Evolutionary conservation across 164 flowering plant genomes (phyloP).

Genomic region (Macadamia integrifolia): DNA sequence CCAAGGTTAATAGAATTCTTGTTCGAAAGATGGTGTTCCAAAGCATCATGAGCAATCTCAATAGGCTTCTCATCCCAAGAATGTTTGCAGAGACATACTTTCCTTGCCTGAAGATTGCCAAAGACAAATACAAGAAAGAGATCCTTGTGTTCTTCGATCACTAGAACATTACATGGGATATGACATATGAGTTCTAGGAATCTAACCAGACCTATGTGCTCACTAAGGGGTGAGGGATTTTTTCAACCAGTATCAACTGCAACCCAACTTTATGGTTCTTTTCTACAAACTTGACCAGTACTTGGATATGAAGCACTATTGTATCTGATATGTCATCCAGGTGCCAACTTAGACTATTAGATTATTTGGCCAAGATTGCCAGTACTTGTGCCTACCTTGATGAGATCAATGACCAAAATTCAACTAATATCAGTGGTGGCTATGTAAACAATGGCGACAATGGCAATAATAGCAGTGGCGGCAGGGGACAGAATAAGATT

Average conservation of each 20-base stretch:
- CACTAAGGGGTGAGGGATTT: not conserved
- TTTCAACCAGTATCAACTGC: not conserved
- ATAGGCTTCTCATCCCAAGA: not conserved
- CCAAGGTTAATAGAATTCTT: not conserved
- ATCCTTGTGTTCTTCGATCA: not conserved
- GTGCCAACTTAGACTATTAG: not conserved
- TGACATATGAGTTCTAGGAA: not conserved
- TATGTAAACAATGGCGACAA: too few relatives aligned
- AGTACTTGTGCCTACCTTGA: too few relatives aligned
- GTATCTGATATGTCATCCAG: not conserved
- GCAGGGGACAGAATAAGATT: too few relatives aligned
- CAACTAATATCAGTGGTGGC: too few relatives aligned
- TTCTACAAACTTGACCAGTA: not conserved
- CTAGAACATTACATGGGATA: not conserved
- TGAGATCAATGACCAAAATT: too few relatives aligned
- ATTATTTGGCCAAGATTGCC: not conserved
- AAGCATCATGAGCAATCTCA: not conserved
- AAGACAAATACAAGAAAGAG: not conserved
- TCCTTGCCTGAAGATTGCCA: not conserved
- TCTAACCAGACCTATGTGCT: not conserved
- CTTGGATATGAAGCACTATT: not conserved
- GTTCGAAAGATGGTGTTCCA: not conserved
- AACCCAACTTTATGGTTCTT: not conserved
- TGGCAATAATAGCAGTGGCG: too few relatives aligned
- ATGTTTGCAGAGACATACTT: not conserved